Evolutionary conservation across 192 early-diverging fungal species (phyloP), one percentile per base, ranked within the genome.

Genomic region (Gigaspora rosea): DNA sequence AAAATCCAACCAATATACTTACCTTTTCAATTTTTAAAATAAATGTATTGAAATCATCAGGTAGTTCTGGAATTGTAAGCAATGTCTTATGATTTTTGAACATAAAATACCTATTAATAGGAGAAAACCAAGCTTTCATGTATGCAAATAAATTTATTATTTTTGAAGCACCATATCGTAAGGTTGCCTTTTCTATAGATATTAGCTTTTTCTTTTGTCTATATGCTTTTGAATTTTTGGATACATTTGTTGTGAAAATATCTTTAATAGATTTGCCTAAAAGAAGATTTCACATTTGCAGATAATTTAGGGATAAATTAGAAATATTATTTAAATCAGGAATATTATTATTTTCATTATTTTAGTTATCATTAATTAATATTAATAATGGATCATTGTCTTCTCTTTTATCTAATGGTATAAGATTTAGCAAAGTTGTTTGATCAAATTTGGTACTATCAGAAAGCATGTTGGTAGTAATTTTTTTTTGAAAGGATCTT

Each of bases 111-210:
- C 47, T 66, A 77, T 77, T 64, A 15, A 5, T n/a, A 33, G 46
- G 1, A 68, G 75, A 41, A 56, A 77, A 77, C 75, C 65, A 77
- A 22, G 10, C 47, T 13, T 46, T 68, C 64, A 68, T 77, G 18
- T 63, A 10, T 32, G 76, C 9, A 6, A 49, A 77, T 8, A 77
- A 70, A 58, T 77, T 6, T 35, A 77, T 76, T 51, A 76, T 76
- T 51, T 35, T 18, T 56, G 62, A 76, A 3, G 41, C 58, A 54
- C 75, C 62, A 16, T 76, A 76, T 41, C 57, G 73, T 8, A 74
- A 64, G 41, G 9, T 62, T 47, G 62, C 75, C 27, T 76, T 76
- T 52, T 76, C 62, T 52, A 66, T 33, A 33, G 75, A 2, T 66
- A 35, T n/a, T 47, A 66, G 36, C 18, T 27, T 62, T 66, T 76